Base-by-base conservation (phyloP, 2,329 filamentous ascomycete genomes). In the Hymenoscyphus albidus region DNA sequence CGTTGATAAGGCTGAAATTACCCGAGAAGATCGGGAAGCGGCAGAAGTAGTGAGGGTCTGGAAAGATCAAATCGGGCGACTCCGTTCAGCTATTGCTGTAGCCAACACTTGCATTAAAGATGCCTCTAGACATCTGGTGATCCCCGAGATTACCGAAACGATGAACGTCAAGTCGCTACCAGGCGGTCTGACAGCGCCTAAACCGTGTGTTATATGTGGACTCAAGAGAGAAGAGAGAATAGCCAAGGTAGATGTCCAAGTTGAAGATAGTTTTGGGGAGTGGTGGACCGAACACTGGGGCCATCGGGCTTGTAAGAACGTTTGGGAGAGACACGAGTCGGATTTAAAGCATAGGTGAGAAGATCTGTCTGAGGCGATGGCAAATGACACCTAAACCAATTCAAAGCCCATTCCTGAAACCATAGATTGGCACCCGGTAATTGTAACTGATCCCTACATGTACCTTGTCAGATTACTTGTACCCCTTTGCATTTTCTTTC, bases 271-370 rank as follows among this genome's bases (percentile, higher is more conserved):
- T 75, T 97, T 97, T 80, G 93, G 92, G 13, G 94, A 98, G 79
- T 98, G 93, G 92, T 98, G 94, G 94, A 82, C 90, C 54, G 93
- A 97, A 57, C 89, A 94, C 76, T 93, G 92, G 89, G 92, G 89
- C 0, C 90, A 93, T 77, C 80, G 85, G 67, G 85, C 86, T 22
- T 98, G 94, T 77, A 86, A 86, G 75, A 89, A 90, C 67, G 97
- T 97, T 74, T 98, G 94, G 94, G 79, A 89, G 65, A 82, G 89
- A 71, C 89, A 96, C 76, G 90, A 91, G 76, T 81, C 81, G 62
- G 81, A 82, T 64, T 79, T 97, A 69, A 85, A 86, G 68, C 88
- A 90, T 71, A 84, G 89, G 72, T 95, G 59, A 70, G 44, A 27
- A 35, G 35, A 5, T 51, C 18, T 51, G 22, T 51, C 22, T 51